Base-by-base conservation (phyloP, 2,329 filamentous ascomycete species). In the Hymenoscyphus infarciens region DNA sequence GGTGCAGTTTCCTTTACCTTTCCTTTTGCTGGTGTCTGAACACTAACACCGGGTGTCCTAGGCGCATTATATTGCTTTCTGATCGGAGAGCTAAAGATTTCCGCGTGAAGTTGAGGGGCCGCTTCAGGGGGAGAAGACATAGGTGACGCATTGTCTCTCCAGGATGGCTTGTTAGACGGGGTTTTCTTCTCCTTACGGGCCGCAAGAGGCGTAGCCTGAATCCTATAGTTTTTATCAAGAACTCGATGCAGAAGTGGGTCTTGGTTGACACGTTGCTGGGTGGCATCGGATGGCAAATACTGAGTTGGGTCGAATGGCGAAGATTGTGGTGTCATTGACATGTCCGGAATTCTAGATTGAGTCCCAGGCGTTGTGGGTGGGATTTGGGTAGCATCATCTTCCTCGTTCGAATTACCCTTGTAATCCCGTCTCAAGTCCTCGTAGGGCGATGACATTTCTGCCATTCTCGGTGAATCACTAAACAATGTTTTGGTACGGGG, bases 221-320 rank as follows among this genome's bases (percentile, higher is more conserved):
- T 83, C 35, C 94, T 91, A 79, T 96, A 99, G 63, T 90, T 97
- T 77, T 96, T 97, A 80, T 98, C 93, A 5, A 96, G 85, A n/a
- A 98, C 82, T 63, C 90, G 90, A 75, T 98, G 94, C 49, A 99
- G 83, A 8, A 98, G 81, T 2, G 91, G 90, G 73, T 97, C 92
- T 64, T 86, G 84, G 70, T 77, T 75, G 80, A 65, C 22, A 42
- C 65, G 66, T 57, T 64, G 60, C 35, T 68, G 73, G 33, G 74
- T 63, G 62, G 74, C 74, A 77, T 68, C 68, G 76, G 63, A 68
- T 68, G 76, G 63, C 68, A 80, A 75, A 74, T 74, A 70, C 27
- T 75, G 73, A 70, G 79, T 75, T 72, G 80, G 77, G 77, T 85
- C 68, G 72, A 86, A 74, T 78, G 87, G 75, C 39, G 83, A 80